These are phyloP conservation scores for Neurospora discreta DNA, from an alignment of 495 filamentous ascomycete species.

Conservation along the genomic window DNA sequence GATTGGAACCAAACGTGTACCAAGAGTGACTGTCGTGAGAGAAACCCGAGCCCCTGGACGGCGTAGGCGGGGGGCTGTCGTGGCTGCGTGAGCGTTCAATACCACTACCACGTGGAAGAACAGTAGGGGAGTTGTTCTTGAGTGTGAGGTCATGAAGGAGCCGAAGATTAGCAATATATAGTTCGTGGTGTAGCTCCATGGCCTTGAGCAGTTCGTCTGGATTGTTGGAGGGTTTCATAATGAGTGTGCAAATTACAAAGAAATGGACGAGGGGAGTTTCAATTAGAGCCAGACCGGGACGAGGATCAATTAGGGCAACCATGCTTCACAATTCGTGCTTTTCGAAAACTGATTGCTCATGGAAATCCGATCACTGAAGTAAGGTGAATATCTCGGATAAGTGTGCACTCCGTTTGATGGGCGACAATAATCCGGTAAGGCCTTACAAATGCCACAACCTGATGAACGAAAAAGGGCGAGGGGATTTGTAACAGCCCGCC, in stretches of 20 bases:
- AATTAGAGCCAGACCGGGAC: background rate
- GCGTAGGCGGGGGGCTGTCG: constrained; percentile 4
- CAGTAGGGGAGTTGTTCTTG: background rate
- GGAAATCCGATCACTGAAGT: background rate
- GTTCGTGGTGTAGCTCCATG: constrained; percentile 24
- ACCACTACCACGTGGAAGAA: background rate
- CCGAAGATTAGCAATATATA: constrained; percentile 24
- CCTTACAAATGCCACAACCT: background rate
- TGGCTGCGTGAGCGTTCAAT: constrained; percentile 5
- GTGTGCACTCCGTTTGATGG: background rate
- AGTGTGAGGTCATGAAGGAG: constrained; percentile 21
- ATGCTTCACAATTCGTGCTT: background rate
- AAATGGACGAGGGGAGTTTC: background rate
- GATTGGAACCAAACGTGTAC: background rate
- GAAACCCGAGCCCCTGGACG: constrained; percentile 10
- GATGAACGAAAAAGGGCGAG: background rate
- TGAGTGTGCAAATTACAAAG: background rate
- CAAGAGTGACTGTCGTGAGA: background rate
- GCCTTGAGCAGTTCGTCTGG: constrained; percentile 24
- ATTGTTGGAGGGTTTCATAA: background rate
- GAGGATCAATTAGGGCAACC: background rate
- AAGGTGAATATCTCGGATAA: background rate
- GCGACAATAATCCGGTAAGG: background rate
- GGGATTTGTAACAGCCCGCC: background rate
- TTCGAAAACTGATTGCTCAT: background rate